Conservation (phyloP, 306 rosid species). For the Ormosia emarginata region DNA sequence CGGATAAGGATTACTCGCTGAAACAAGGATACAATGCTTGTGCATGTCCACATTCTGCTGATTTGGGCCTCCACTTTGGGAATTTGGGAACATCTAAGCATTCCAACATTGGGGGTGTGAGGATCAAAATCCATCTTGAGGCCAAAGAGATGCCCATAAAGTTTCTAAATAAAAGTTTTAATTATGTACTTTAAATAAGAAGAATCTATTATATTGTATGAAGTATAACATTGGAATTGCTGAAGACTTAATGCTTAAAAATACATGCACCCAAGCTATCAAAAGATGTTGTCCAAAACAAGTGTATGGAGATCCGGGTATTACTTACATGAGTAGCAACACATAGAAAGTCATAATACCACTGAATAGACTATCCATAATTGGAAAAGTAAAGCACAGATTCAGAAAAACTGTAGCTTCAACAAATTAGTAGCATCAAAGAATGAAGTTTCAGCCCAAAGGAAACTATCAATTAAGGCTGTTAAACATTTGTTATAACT, state of each 20-base stretch:
- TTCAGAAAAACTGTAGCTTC: neutral
- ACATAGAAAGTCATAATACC: neutral
- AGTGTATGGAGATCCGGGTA: neutral
- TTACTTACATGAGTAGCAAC: neutral
- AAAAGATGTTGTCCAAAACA: neutral
- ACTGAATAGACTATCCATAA: neutral
- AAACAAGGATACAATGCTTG: conserved; percentile 85
- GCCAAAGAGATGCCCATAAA: neutral
- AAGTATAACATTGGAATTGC: neutral
- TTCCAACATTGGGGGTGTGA: conserved; percentile 25
- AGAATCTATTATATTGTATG: neutral
- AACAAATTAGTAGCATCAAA: neutral
- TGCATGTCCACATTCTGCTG: conserved; percentile 78
- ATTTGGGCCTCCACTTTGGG: conserved; percentile 67
- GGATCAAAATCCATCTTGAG: conserved; percentile 3
- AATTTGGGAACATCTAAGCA: conserved; percentile 73
- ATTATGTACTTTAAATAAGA: neutral
- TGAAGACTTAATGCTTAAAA: neutral
- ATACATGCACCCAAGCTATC: neutral
- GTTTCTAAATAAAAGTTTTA: neutral
- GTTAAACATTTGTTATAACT: neutral
- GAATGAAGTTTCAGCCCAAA: neutral
- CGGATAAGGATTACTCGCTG: conserved; percentile 92
- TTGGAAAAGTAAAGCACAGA: neutral
- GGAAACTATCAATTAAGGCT: neutral